Percentiles rank a stretch among this genome's conserved stretches.
These are phyloP conservation scores for Ceratobasidium theobromae DNA, from an alignment of 1,284 basidiomycete genomes.

Conservation along the genomic window DNA sequence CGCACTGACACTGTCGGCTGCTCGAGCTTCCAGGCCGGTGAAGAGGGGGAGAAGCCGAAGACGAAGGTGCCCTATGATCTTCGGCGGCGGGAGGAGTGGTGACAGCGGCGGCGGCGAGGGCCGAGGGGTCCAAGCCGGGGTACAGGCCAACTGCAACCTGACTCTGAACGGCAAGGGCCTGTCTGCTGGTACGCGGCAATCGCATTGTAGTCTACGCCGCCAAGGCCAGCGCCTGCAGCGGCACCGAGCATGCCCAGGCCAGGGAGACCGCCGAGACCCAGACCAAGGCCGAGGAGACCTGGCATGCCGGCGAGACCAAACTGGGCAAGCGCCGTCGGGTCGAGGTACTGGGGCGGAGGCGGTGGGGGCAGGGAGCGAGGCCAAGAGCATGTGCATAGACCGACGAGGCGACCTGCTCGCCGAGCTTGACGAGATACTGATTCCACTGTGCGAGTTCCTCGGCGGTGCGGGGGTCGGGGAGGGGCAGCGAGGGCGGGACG, in stretches of 20 bases:
- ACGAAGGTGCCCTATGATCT: background rate
- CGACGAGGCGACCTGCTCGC: conserved; percentile 61
- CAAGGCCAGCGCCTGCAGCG: conserved; percentile 27
- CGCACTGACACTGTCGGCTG: conserved; percentile 10
- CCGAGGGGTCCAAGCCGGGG: conserved; percentile 26
- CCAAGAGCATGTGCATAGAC: conserved; percentile 37
- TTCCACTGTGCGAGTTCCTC: conserved; percentile 81
- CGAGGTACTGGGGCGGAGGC: conserved; percentile 47
- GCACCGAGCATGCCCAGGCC: conserved; percentile 48
- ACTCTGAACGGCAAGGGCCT: conserved; percentile 17
- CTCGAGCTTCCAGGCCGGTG: conserved; percentile 9
- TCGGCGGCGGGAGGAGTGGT: background rate
- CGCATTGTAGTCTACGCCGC: conserved; percentile 26
- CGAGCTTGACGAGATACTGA: conserved; percentile 74
- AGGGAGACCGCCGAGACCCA: conserved; percentile 55
- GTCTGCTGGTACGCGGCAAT: conserved; percentile 21
- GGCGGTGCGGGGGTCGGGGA: conserved; percentile 72
- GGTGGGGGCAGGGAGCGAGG: conserved; percentile 33
- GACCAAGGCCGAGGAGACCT: conserved; percentile 48
- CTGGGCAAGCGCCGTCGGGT: conserved; percentile 60
- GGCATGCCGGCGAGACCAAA: conserved; percentile 72
- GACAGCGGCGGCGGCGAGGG: conserved; percentile 15
- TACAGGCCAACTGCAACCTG: conserved; percentile 17
- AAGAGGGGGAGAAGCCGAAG: conserved; percentile 9
- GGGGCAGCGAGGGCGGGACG: conserved; percentile 65